Evolutionary conservation across 306 rosid species (phyloP).

Genomic region (Crataegus laevigata): DNA sequence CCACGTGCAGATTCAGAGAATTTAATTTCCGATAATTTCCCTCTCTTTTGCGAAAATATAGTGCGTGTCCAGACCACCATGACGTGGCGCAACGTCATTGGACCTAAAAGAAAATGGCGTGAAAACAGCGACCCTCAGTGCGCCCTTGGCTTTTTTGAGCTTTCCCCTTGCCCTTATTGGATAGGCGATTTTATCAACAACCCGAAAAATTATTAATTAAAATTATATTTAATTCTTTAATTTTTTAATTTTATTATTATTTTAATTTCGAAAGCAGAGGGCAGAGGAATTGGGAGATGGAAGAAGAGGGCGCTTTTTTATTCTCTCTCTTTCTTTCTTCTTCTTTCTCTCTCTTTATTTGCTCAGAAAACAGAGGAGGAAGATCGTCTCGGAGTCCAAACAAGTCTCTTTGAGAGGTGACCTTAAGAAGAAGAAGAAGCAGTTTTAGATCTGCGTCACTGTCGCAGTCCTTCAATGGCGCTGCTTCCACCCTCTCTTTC

Average conservation of each 20-base stretch:
- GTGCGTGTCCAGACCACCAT: conserved; percentile 4
- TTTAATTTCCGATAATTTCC: neutral
- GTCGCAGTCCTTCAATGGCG: conserved; percentile 11
- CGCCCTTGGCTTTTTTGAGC: conserved; percentile 9
- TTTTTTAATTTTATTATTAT: neutral
- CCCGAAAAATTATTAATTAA: neutral
- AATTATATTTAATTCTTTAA: too few species aligned
- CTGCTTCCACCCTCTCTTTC: conserved; percentile 14
- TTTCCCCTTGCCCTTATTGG: conserved; percentile 10
- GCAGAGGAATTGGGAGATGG: conserved; percentile 47
- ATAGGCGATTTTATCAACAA: conserved; percentile 32
- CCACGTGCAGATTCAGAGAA: neutral
- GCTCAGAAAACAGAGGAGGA: neutral
- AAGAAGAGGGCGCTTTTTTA: conserved; percentile 26
- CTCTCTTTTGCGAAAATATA: conserved; percentile 2
- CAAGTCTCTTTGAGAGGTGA: neutral
- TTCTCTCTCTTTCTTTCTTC: neutral
- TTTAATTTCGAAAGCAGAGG: conserved; percentile 3
- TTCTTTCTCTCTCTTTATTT: neutral
- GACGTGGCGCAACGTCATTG: conserved; percentile 35
- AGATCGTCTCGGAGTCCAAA: conserved; percentile 39
- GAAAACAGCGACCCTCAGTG: conserved; percentile 30
- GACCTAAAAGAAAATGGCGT: conserved; percentile 3
- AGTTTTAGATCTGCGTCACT: conserved; percentile 41
- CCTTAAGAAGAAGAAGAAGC: neutral